Conservation (phyloP, 441 rosid species). For the Cnidoscolus chayamansa region DNA sequence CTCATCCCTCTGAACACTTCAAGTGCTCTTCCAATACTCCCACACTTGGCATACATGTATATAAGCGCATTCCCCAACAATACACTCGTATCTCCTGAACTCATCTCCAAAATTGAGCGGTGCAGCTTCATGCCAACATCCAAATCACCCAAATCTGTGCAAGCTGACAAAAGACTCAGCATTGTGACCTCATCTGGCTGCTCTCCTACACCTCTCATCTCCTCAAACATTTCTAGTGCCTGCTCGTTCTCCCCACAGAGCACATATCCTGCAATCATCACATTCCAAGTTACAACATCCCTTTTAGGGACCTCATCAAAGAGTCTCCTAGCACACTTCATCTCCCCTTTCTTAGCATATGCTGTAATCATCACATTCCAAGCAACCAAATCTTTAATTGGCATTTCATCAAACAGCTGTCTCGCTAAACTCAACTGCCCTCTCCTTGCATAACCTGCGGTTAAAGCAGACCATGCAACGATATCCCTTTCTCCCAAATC, state of each 20-base stretch:
- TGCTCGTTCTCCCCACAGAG: conserved; percentile 41
- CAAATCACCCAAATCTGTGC: conserved; percentile 52
- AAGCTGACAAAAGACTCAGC: conserved; percentile 67
- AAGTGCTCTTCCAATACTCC: conserved; percentile 58
- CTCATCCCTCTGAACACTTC: conserved; percentile 46
- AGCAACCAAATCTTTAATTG: conserved; percentile 64
- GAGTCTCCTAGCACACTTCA: conserved; percentile 51
- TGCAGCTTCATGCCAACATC: conserved; percentile 57
- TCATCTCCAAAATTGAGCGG: conserved; percentile 34
- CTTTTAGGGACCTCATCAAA: conserved; percentile 51
- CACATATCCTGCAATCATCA: conserved; percentile 67
- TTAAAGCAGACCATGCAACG: conserved; percentile 81
- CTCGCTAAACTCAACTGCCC: conserved; percentile 49
- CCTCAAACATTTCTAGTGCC: conserved; percentile 52
- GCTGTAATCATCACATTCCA: conserved; percentile 72
- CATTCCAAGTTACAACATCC: conserved; percentile 79
- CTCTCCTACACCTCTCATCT: conserved; percentile 52
- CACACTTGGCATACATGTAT: conserved; percentile 82
- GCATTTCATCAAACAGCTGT: conserved; percentile 57
- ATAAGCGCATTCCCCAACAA: conserved; percentile 63
- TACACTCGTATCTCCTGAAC: conserved; percentile 41
- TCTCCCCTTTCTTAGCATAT: conserved; percentile 54
- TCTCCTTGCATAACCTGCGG: conserved; percentile 68
- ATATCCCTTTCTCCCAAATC: conserved; percentile 48
- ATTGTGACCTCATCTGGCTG: conserved; percentile 75